These are phyloP conservation scores for Nidularia pulvinata DNA, from an alignment of 768 basidiomycete species.

Conservation along the genomic window DNA sequence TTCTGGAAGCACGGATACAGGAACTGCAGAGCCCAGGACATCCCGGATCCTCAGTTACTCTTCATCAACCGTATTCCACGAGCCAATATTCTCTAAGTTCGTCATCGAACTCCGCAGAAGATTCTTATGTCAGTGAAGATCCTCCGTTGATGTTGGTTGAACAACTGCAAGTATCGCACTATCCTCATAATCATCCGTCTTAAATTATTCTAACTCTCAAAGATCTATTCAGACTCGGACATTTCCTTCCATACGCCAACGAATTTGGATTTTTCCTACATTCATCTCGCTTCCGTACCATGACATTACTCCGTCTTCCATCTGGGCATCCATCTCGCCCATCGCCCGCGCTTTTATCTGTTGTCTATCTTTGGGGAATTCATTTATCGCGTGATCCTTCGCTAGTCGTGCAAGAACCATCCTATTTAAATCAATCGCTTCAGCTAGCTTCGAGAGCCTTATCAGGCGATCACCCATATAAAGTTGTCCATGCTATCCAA, in stretches of 20 bases:
- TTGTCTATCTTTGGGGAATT: constrained; percentile 36
- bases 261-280: constrained; percentile 63
- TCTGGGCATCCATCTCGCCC: constrained; percentile 30
- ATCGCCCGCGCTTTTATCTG: constrained; percentile 32
- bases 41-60: constrained; percentile 18
- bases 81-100: too few species aligned
- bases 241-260: constrained; percentile 43
- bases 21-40: constrained; percentile 39
- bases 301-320: constrained; percentile 23
- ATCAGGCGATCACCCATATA: constrained; percentile 34
- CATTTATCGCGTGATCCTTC: constrained; percentile 24
- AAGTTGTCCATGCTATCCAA: constrained; percentile 48
- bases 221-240: constrained; percentile 20
- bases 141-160: constrained; percentile 25
- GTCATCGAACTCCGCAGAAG: too few species aligned
- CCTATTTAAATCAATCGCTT: constrained; percentile 41
- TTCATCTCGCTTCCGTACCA: constrained; percentile 39
- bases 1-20: constrained; percentile 43
- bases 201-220: constrained; percentile 4
- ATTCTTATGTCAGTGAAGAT: too few species aligned
- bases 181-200: too few species aligned
- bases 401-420: constrained; percentile 22
- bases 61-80: constrained; percentile 43
- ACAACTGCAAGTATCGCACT: constrained; percentile 27
- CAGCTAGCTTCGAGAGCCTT: constrained; percentile 33